A percentile compares a stretch with the other conserved stretches of the same genome.
phyloP scores from a whole-genome alignment of 1,139 yeast genomes.

The Saccharomyces pastorianus region DNA sequence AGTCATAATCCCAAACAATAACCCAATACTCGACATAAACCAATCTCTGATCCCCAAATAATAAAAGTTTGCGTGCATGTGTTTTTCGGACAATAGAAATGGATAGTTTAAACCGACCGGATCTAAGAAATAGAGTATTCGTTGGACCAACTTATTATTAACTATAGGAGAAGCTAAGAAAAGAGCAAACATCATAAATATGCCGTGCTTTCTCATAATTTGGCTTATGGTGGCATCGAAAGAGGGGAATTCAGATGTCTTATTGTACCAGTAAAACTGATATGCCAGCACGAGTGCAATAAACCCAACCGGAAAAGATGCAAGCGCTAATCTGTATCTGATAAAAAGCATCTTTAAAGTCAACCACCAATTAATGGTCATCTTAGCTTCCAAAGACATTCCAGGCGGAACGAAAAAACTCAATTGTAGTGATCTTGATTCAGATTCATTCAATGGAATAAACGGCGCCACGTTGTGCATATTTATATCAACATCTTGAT shows the following conservation, averaged over 20 bases:
- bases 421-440: conserved; percentile 18
- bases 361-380: conserved; percentile 27
- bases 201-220: conserved; percentile 24
- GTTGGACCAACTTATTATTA: conserved; percentile 26
- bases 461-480: conserved; percentile 78
- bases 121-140: conserved; percentile 40
- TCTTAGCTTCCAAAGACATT: conserved; percentile 28
- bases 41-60: conserved; percentile 62
- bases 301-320: conserved; percentile 49
- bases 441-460: conserved; percentile 42
- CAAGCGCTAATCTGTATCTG: conserved; percentile 55
- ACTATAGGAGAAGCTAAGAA: conserved; percentile 37
- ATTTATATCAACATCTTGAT: conserved; percentile 35
- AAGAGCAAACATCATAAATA: conserved; percentile 20
- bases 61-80: conserved; percentile 36
- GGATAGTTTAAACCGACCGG: conserved; percentile 44
- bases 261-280: conserved; percentile 39
- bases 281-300: conserved; percentile 38
- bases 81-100: conserved; percentile 13
- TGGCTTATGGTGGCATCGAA: conserved; percentile 42
- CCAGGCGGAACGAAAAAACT: conserved; percentile 29
- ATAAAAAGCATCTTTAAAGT: conserved; percentile 47
- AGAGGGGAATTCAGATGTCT: conserved; percentile 41
- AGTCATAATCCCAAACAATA: conserved; percentile 47
- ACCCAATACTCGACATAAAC: conserved; percentile 50